phyloP scores from a whole-genome alignment of 169 alveolate genomes.

The Eimeria sp. region DNA sequence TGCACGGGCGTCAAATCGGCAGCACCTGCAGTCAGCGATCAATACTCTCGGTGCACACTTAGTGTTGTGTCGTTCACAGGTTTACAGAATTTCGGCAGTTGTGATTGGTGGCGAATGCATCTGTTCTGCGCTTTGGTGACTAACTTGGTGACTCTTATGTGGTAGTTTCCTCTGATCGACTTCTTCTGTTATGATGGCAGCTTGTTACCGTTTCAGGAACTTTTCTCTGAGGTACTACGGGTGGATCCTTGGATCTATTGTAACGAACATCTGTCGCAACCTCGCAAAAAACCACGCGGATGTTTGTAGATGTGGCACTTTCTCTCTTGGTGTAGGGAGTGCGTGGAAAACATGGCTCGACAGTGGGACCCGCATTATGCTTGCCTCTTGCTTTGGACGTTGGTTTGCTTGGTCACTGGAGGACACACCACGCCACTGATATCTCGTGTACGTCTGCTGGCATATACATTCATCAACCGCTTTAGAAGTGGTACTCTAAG shows the following conservation, averaged over 20 bases:
- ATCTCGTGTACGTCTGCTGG: background rate
- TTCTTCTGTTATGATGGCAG: background rate
- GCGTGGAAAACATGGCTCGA: too few relatives aligned
- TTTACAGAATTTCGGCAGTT: background rate
- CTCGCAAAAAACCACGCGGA: background rate
- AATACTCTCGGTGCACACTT: background rate
- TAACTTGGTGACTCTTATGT: background rate
- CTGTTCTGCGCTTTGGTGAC: background rate
- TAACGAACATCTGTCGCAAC: background rate
- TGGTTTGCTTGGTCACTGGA: background rate
- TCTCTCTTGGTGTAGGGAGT: background rate
- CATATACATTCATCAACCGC: background rate
- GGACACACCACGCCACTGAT: background rate
- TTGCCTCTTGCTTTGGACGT: background rate
- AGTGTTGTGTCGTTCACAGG: background rate
- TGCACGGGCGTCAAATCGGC: background rate
- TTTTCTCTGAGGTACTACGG: background rate
- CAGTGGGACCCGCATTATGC: background rate
- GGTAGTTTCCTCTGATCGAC: background rate
- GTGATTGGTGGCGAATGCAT: background rate
- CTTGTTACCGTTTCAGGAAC: background rate
- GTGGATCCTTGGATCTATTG: background rate
- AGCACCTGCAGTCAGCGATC: background rate
- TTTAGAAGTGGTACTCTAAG: too few relatives aligned
- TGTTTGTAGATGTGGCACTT: background rate